phyloP scores from a whole-genome alignment of 495 filamentous ascomycete genomes.

The Podospora conica region DNA sequence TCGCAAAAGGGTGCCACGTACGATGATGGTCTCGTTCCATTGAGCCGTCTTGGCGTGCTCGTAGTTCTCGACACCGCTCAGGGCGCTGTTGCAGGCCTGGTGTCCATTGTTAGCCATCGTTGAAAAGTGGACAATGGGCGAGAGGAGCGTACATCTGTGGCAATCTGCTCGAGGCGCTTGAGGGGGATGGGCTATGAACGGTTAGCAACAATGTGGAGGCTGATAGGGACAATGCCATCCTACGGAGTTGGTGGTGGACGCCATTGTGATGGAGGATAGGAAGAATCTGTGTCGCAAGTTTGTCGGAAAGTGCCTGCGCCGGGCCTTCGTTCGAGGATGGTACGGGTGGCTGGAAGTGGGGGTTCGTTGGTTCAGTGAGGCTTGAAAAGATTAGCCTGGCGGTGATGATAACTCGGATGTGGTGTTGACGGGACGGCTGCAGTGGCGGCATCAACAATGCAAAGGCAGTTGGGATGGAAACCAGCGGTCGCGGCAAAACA shows the following conservation, averaged over 20 bases:
- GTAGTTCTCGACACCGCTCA: conserved; percentile 66
- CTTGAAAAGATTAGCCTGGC: not conserved
- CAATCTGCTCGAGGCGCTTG: conserved; percentile 74
- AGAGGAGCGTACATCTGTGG: conserved; percentile 59
- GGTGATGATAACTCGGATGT: not conserved
- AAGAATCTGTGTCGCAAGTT: conserved; percentile 5
- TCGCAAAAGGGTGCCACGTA: no score
- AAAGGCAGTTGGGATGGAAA: conserved; percentile 6
- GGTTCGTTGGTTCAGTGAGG: not conserved
- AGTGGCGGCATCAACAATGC: not conserved
- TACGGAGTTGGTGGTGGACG: conserved; percentile 27
- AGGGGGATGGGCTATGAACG: conserved; percentile 63
- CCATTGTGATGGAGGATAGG: conserved; percentile 21
- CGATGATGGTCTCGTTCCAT: conserved; percentile 92
- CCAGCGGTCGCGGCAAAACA: conserved; percentile 8
- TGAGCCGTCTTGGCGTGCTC: conserved; percentile 69
- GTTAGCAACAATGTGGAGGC: not conserved
- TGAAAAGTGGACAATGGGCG: conserved; percentile 1
- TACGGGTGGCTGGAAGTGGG: not conserved
- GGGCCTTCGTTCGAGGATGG: not conserved
- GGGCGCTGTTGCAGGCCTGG: conserved; percentile 76
- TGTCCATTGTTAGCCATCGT: conserved; percentile 19
- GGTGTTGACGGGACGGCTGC: not conserved
- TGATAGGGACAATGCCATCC: not conserved
- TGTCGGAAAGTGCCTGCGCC: not conserved